Evolutionary conservation across 2,329 filamentous ascomycete genomes (phyloP).

Genomic region (Colletotrichum spaethianum): DNA sequence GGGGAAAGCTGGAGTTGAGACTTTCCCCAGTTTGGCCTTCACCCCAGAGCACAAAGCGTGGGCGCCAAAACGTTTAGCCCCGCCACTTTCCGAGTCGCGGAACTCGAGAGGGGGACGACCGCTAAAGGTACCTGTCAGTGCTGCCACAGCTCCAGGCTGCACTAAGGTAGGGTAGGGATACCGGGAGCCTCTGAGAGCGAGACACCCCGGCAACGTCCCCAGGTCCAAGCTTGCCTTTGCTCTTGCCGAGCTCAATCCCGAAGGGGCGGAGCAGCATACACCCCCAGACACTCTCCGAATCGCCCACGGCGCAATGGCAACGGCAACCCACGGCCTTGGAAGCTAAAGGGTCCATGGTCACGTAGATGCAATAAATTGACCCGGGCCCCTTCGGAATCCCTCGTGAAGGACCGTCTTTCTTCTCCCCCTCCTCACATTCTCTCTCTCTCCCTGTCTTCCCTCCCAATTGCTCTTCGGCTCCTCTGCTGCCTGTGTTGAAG

Average conservation of each 20-base stretch:
- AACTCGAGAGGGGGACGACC: constrained; percentile 25
- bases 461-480: not conserved
- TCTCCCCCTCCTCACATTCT: not conserved
- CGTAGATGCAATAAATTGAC: constrained; percentile 36
- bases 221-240: constrained; percentile 20
- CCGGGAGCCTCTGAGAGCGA: not conserved
- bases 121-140: constrained; percentile 7
- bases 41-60: constrained; percentile 1
- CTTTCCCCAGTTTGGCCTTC: constrained; percentile 22
- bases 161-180: constrained; percentile 12
- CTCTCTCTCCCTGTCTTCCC: not conserved
- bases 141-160: not conserved
- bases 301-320: constrained; percentile 1
- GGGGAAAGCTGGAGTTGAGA: constrained; percentile 15
- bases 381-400: constrained; percentile 16
- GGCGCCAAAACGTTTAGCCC: constrained; percentile 42
- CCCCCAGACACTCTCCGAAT: constrained; percentile 18
- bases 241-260: constrained; percentile 41
- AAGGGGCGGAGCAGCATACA: constrained; percentile 39
- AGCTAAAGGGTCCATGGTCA: constrained; percentile 12
- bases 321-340: constrained; percentile 38
- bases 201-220: constrained; percentile 13
- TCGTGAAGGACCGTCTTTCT: not conserved
- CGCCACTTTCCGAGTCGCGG: constrained; percentile 41
- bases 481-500: not conserved